A percentile compares a stretch with the other conserved stretches of the same genome.
These are phyloP conservation scores for Calcarisporium arbuscula DNA, from an alignment of 2,329 filamentous ascomycete species.

Conservation along the genomic window DNA sequence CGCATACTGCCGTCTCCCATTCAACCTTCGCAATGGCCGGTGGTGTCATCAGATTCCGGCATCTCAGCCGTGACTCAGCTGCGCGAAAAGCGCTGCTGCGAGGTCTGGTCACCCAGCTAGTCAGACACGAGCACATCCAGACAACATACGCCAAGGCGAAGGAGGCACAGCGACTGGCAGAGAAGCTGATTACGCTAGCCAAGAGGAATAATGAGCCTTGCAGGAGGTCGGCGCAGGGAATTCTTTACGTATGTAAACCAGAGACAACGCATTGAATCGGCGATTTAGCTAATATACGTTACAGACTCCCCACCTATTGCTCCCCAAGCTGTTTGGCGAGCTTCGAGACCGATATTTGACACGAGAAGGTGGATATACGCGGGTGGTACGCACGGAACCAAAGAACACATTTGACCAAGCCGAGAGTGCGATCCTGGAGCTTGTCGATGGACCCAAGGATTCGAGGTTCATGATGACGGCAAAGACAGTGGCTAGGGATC, in stretches of 20 bases:
- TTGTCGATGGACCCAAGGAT: constrained; percentile 91
- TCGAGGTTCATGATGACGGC: constrained; percentile 94
- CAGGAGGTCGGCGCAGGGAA: constrained; percentile 65
- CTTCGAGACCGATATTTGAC: constrained; percentile 71
- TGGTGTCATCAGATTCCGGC: constrained; percentile 79
- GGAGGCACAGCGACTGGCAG: constrained; percentile 87
- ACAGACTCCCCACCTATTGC: constrained; percentile 59
- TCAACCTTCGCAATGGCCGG: constrained; percentile 62
- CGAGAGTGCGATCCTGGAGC: constrained; percentile 81
- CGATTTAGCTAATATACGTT: neutral
- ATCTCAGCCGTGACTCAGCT: constrained; percentile 76
- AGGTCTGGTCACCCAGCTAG: constrained; percentile 91
- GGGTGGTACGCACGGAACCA: constrained; percentile 86
- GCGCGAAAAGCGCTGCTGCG: constrained; percentile 90
- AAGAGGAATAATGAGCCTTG: constrained; percentile 89
- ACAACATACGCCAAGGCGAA: constrained; percentile 97
- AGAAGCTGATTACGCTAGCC: constrained; percentile 88
- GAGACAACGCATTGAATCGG: neutral
- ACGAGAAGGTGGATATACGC: constrained; percentile 88
- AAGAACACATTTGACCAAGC: constrained; percentile 79
- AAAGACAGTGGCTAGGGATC: constrained; percentile 65
- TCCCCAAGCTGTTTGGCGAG: constrained; percentile 84
- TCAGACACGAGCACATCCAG: constrained; percentile 86
- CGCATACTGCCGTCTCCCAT: too few relatives aligned
- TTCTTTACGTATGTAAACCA: constrained; percentile 67